Evolutionary conservation across 306 rosid genomes (phyloP).

Genomic region (Cucurbita moschata): DNA sequence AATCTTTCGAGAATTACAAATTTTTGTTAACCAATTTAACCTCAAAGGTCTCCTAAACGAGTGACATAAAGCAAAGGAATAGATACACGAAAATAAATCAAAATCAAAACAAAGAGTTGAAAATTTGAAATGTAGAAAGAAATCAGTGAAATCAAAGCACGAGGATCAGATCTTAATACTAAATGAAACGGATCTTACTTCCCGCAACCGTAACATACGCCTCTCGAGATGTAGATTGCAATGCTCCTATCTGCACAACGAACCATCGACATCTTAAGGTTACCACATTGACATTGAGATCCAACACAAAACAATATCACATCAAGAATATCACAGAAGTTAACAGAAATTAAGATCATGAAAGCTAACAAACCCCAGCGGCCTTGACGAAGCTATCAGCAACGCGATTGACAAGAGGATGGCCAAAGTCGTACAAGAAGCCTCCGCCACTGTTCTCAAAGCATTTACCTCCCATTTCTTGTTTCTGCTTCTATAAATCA

Average conservation of each 20-base stretch:
- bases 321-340: background rate
- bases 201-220: slow-evolving; percentile 62
- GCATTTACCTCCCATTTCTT: slow-evolving; percentile 16
- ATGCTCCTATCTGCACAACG: slow-evolving; percentile 53
- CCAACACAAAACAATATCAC: background rate
- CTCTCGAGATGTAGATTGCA: slow-evolving; percentile 70
- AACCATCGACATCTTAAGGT: background rate
- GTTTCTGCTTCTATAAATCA: background rate
- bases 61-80: too few species aligned
- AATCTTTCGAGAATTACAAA: background rate
- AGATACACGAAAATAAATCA: background rate
- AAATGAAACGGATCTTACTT: slow-evolving; percentile 15
- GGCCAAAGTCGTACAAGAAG: slow-evolving; percentile 59
- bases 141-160: background rate
- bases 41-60: background rate
- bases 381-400: slow-evolving; percentile 68
- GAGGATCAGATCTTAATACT: background rate
- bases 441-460: slow-evolving; percentile 38
- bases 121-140: background rate
- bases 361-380: slow-evolving; percentile 36
- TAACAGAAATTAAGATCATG: background rate
- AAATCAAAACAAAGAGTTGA: background rate
- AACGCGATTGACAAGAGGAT: slow-evolving; percentile 85
- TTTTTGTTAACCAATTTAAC: background rate
- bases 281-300: background rate